These are phyloP conservation scores for Lactifluus piperatus DNA, from an alignment of 768 basidiomycete genomes.

Conservation along the genomic window DNA sequence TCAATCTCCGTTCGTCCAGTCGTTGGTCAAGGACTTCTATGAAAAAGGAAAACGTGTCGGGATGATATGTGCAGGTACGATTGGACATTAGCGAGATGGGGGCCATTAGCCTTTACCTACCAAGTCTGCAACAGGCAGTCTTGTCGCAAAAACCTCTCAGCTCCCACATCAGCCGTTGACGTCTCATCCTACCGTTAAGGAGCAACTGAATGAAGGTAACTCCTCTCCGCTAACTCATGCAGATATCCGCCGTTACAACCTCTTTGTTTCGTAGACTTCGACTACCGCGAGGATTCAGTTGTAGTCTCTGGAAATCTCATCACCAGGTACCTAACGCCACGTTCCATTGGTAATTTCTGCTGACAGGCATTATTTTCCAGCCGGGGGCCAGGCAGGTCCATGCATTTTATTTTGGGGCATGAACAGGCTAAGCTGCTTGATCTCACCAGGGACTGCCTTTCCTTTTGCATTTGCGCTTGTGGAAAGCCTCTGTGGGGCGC, in stretches of 20 bases:
- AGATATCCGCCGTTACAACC: background rate
- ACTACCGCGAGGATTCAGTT: conserved; percentile 66
- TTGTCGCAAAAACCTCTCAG: conserved; percentile 54
- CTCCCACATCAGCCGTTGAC: conserved; percentile 60
- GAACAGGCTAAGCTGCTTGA: background rate
- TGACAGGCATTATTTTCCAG: conserved; percentile 29
- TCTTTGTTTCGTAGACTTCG: conserved; percentile 42
- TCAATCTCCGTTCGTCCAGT: conserved; percentile 47
- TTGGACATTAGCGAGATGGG: background rate
- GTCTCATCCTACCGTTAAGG: conserved; percentile 67
- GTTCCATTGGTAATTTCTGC: background rate
- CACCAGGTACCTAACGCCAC: conserved; percentile 47
- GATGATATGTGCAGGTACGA: conserved; percentile 78
- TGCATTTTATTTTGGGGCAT: background rate
- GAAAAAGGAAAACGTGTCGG: conserved; percentile 51
- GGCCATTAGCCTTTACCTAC: background rate
- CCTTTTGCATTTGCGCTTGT: conserved; percentile 73
- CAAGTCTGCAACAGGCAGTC: background rate
- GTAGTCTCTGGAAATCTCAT: conserved; percentile 65
- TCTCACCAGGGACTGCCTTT: conserved; percentile 54
- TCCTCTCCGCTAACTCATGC: background rate
- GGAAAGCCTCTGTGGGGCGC: conserved; percentile 55
- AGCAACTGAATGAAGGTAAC: conserved; percentile 46
- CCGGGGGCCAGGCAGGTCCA: conserved; percentile 56
- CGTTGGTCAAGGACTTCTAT: conserved; percentile 50